Base-by-base conservation (phyloP, 1,139 yeast genomes). In the Sporopachydermia cereana region DNA sequence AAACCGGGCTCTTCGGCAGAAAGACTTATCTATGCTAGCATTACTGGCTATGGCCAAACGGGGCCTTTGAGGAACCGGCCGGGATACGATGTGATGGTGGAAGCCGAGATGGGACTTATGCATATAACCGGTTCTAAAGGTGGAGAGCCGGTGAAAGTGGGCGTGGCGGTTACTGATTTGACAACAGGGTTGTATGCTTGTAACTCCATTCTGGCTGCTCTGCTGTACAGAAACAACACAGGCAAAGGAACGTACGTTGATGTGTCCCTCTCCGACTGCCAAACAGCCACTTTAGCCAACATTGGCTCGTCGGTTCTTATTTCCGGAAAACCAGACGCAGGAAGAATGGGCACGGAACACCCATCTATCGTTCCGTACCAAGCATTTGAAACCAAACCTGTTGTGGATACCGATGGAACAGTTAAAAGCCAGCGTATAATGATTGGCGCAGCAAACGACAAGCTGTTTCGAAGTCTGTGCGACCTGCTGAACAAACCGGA, bases 81-180 rank as follows among this genome's bases (percentile, higher is more conserved):
- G 2, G 70, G 70, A 22, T 66, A 66, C 53, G 70, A 66, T 47
- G 70, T 67, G 43, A 67, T 67, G 71, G 71, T 67, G 3, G 71
- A 66, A 48, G 71, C 71, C 7, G 71, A 67, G 50, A 61, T 64
- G 51, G 71, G 71, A 3, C 56, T 67, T 46, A 66, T 67, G 71
- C 71, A 66, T 51, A 67, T 67, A 49, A 67, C 71, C 1, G 71
- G 71, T 16, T 61, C 64, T 36, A 61, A 66, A 2, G 59, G 58
- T 34, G 65, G 71, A 21, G 60, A 57, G n/a, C 70, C 71, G 1
- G 66, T 63, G 36, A 67, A 67, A 50, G 71, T 66, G 3, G 71
- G 71, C 3, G 71, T 67, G 2, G 71, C 71, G 3, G 66, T 67
- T 20, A 67, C 68, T 16, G 71, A 67, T 48, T 49, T 66, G 43